Evolutionary conservation across 1,139 yeast species (phyloP).

Genomic region (Debaryomycetaceae sp.): DNA sequence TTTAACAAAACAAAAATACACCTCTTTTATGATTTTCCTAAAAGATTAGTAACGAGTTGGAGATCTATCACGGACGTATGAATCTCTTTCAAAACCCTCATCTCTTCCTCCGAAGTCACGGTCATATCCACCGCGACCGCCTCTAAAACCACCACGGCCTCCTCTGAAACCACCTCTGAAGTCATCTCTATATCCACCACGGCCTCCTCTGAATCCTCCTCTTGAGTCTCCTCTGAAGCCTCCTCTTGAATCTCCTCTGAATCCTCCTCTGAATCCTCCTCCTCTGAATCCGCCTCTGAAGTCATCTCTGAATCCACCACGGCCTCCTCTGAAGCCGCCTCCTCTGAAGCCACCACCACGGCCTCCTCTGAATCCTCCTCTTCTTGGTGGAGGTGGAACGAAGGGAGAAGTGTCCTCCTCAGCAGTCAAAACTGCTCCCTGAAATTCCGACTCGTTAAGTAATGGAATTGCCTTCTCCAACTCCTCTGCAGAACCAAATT

Average conservation of each 20-base stretch:
- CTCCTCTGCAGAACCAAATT: slow-evolving; percentile 73
- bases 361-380: slow-evolving; percentile 48
- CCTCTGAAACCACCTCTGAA: slow-evolving; percentile 41
- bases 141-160: slow-evolving; percentile 34
- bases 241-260: slow-evolving; percentile 16
- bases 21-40: background rate
- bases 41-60: slow-evolving; percentile 36
- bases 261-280: slow-evolving; percentile 25
- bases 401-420: slow-evolving; percentile 82
- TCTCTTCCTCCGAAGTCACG: slow-evolving; percentile 22
- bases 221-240: slow-evolving; percentile 38
- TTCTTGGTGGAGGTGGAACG: slow-evolving; percentile 61
- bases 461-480: slow-evolving; percentile 65
- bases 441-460: slow-evolving; percentile 68
- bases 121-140: slow-evolving; percentile 32
- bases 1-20: background rate
- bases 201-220: slow-evolving; percentile 25
- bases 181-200: slow-evolving; percentile 36
- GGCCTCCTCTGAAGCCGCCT: slow-evolving; percentile 40
- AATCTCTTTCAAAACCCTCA: slow-evolving; percentile 40
- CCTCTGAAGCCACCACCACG: slow-evolving; percentile 26
- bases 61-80: slow-evolving; percentile 48
- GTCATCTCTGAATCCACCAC: slow-evolving; percentile 33
- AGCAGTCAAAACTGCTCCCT: slow-evolving; percentile 62
- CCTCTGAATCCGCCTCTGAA: slow-evolving; percentile 36